Evolutionary conservation across 2,329 filamentous ascomycete species (phyloP).

Genomic region (Coleophoma cylindrospora): DNA sequence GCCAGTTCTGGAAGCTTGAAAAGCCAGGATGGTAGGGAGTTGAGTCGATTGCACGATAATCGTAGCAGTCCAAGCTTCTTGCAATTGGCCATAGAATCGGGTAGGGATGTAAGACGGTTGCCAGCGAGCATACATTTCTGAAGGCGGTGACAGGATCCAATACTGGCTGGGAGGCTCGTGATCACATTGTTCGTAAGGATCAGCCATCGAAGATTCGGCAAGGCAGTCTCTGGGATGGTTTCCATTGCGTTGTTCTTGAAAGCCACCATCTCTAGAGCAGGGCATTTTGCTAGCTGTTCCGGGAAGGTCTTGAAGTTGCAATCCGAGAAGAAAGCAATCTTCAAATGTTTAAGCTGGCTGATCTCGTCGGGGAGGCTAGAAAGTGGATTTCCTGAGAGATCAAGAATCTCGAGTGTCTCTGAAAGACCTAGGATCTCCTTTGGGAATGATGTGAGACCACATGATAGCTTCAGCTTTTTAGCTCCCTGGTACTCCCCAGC

Average conservation of each 20-base stretch:
- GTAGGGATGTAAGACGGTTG: constrained; percentile 34
- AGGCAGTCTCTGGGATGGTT: constrained; percentile 32
- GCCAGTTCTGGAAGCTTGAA: constrained; percentile 38
- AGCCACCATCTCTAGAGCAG: constrained; percentile 42
- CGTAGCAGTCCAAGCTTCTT: constrained; percentile 37
- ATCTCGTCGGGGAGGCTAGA: constrained; percentile 35
- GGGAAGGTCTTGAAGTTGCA: constrained; percentile 40
- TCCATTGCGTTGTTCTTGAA: constrained; percentile 42
- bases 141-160: constrained; percentile 35
- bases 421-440: constrained; percentile 34
- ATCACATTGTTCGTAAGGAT: constrained; percentile 43
- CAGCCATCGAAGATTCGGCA: constrained; percentile 41
- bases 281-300: constrained; percentile 34
- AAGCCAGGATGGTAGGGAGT: constrained; percentile 35
- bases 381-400: constrained; percentile 41
- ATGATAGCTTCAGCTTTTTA: constrained; percentile 21
- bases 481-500: constrained; percentile 19
- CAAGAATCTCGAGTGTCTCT: constrained; percentile 37
- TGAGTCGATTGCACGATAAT: constrained; percentile 36
- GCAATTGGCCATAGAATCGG: constrained; percentile 37
- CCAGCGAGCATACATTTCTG: constrained; percentile 46
- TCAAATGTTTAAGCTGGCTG: constrained; percentile 34
- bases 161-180: constrained; percentile 31
- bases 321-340: constrained; percentile 40
- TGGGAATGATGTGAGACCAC: constrained; percentile 28